phyloP scores from a whole-genome alignment of 176 grass and related monocot species.

The Alopecurus myosuroides region DNA sequence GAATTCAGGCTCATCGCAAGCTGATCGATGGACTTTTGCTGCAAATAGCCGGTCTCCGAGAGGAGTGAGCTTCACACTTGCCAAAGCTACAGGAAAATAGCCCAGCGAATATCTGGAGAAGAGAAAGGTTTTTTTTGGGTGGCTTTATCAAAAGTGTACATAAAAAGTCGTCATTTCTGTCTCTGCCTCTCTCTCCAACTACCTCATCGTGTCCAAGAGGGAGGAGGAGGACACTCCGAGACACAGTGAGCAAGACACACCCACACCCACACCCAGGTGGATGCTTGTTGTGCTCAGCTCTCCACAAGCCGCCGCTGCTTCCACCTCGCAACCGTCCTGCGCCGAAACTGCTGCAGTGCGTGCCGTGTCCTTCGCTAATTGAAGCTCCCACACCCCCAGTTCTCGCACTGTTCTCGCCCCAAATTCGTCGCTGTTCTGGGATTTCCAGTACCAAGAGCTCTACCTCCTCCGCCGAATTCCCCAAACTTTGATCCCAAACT shows the following conservation, averaged over 20 bases:
- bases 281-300: conserved; percentile 15
- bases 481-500: conserved; percentile 6
- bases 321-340: background rate
- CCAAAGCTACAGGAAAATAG: background rate
- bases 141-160: conserved; percentile 8
- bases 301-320: background rate
- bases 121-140: conserved; percentile 21
- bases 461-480: background rate
- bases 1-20: background rate
- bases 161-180: background rate
- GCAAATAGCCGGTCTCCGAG: background rate
- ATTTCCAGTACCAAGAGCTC: background rate
- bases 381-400: background rate
- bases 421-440: background rate
- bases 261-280: background rate
- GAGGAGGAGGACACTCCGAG: background rate
- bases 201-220: background rate
- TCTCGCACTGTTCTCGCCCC: background rate
- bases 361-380: background rate
- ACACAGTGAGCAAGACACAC: background rate
- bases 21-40: background rate
- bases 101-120: background rate
- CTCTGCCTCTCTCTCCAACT: background rate
- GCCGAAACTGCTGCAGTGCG: background rate
- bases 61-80: background rate